Evolutionary conservation across 1,284 basidiomycete species (phyloP).

Genomic region (Ustilago lituana): DNA sequence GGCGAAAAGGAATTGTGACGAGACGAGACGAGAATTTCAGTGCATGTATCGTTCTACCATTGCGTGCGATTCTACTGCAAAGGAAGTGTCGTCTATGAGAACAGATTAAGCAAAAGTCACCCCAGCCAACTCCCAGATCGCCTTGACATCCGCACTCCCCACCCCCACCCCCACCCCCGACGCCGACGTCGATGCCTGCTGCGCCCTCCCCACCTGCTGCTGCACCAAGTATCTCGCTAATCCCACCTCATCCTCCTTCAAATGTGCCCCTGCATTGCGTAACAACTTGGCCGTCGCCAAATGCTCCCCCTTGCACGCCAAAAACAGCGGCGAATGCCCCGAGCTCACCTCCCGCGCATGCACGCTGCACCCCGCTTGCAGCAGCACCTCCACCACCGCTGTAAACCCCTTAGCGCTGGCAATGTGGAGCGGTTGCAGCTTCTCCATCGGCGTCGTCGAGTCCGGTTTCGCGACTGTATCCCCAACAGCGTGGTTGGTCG

Average conservation of each 20-base stretch:
- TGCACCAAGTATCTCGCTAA: slow-evolving; percentile 31
- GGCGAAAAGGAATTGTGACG: no score
- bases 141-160: slow-evolving; percentile 1
- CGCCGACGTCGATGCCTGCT: neutral
- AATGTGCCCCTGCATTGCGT: slow-evolving; percentile 60
- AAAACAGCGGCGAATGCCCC: slow-evolving; percentile 77
- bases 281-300: slow-evolving; percentile 50
- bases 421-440: slow-evolving; percentile 77
- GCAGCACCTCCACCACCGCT: slow-evolving; percentile 73
- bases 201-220: neutral
- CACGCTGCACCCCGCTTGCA: slow-evolving; percentile 84
- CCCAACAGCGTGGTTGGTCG: slow-evolving; percentile 7
- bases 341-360: slow-evolving; percentile 77
- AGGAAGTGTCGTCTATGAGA: no score
- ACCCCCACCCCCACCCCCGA: slow-evolving; percentile 14
- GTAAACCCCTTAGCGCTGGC: slow-evolving; percentile 78
- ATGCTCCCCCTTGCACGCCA: slow-evolving; percentile 63
- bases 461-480: slow-evolving; percentile 2
- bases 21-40: no score
- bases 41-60: no score
- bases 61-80: no score
- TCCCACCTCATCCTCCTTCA: slow-evolving; percentile 56
- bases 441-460: slow-evolving; percentile 38
- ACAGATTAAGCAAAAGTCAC: slow-evolving; percentile 13
- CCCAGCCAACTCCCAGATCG: slow-evolving; percentile 30